A percentile compares a stretch with the other conserved stretches of the same genome.
Conservation (phyloP, 2,329 filamentous ascomycete genomes). For the Alternaria brassicae region DNA sequence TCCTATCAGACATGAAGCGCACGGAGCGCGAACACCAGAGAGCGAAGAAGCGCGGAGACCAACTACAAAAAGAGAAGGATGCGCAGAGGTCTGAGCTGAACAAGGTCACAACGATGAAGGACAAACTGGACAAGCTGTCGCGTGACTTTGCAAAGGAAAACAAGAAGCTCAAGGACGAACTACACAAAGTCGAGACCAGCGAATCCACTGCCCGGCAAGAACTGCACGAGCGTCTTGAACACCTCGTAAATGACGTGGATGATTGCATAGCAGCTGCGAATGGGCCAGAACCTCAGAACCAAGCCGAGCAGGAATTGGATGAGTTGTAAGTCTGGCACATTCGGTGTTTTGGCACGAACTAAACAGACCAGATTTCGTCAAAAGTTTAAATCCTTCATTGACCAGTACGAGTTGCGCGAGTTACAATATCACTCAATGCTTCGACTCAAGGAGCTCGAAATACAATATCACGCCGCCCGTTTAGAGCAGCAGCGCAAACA, state of each 20-base stretch:
- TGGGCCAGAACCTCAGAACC: slow-evolving; percentile 73
- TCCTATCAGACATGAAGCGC: slow-evolving; percentile 93
- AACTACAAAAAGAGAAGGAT: slow-evolving; percentile 96
- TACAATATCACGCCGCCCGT: slow-evolving; percentile 87
- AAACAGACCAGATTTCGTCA: slow-evolving; percentile 61
- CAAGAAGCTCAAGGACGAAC: slow-evolving; percentile 96
- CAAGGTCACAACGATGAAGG: slow-evolving; percentile 89
- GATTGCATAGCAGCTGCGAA: slow-evolving; percentile 88
- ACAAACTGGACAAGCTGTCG: slow-evolving; percentile 96
- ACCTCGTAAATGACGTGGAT: slow-evolving; percentile 82
- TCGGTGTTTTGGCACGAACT: slow-evolving; percentile 6
- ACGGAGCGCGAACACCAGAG: slow-evolving; percentile 93
- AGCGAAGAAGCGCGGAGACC: slow-evolving; percentile 93
- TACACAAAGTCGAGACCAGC: slow-evolving; percentile 82
- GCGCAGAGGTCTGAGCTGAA: slow-evolving; percentile 84
- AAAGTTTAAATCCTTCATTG: slow-evolving; percentile 93
- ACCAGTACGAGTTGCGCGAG: slow-evolving; percentile 95
- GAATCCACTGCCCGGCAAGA: slow-evolving; percentile 83
- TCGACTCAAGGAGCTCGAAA: slow-evolving; percentile 93
- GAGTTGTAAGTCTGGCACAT: slow-evolving; percentile 70
- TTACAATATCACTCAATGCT: slow-evolving; percentile 91
- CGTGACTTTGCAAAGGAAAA: slow-evolving; percentile 95
- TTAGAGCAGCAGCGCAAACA: slow-evolving; percentile 89
- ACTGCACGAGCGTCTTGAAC: slow-evolving; percentile 84
- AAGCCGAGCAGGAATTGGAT: slow-evolving; percentile 87